Base-by-base conservation (phyloP, 495 filamentous ascomycete genomes). In the Podospora pseudopauciseta region DNA sequence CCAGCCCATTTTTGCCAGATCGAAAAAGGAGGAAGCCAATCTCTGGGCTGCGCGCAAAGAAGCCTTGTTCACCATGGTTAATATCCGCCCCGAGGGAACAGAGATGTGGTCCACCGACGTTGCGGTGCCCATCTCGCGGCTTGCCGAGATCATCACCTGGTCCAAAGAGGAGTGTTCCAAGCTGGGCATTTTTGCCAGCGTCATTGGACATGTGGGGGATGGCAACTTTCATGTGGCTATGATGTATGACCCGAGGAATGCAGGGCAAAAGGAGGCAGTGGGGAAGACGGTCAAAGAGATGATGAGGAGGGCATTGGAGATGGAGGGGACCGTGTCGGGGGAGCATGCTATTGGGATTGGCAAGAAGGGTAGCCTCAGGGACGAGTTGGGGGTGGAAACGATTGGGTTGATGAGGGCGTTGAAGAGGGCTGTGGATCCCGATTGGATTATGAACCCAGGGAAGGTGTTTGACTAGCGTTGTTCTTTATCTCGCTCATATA, bases 91-190 rank as follows among this genome's bases (percentile, higher is more conserved):
- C 65, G 81, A 85, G 58, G 86, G 83, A 9, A 79, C 82, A 2
- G 83, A 87, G 64, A 82, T 90, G 28, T 91, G 87, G 87, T 87
- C 85, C 16, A 91, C 90, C 5, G 90, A 92, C 76, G 89, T 90
- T 27, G 86, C 89, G 0, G 89, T 92, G 11, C 90, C 90, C 3
- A 75, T 92, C 3, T 91, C 88, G 20, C 75, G 88, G 55, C 80
- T 92, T 39, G 82, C 88, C 4, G 88, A 91, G 76, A 88, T 91
- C 30, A 89, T 91, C 54, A 87, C 85, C 80, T 79, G 84, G 32
- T 87, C 87, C n/a, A 89, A 91, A 76, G 80, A 82, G 57, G 86
- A 90, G 65, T 80, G 89, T 44, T 79, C 85, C 44, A 75, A 84
- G 44, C 79, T 89, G 3, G 88, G 89, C 28, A 76, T 92, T 15